Evolutionary conservation across 2,329 filamentous ascomycete species (phyloP), one percentile per base, ranked within the genome.

Genomic region (Juglanconis juglandina): DNA sequence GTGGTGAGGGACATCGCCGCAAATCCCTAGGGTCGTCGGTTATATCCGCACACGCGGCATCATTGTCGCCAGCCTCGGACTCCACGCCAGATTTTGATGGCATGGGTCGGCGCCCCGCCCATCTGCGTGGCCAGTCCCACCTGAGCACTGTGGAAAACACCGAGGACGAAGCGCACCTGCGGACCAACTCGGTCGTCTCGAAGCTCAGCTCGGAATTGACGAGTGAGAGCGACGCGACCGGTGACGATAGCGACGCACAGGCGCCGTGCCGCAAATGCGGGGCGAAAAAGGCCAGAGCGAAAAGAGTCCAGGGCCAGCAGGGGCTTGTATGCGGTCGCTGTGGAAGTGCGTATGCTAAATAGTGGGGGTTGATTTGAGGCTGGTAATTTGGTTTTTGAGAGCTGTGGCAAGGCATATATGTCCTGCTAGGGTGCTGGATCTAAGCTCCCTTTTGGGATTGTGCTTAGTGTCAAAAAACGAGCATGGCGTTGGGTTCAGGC

Each of bases 291-390:
- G 91, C 91, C 65, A 84, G 84, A 64, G 82, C 83, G 1, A 84
- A 81, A 65, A 84, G 81, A 62, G 74, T 79, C 4, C 79, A 76
- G 34, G 80, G 79, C 7, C 77, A 76, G 56, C 83, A 85, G 68
- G 79, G 77, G 62, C 72, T 90, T 64, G 78, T 87, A n/a, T 91
- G 88, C 70, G 80, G 80, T 41, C 79, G 77, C 50, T 91, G 80
- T 64, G 79, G 79, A 3, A 71, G 66, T 48, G 59, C 68, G 9
- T 58, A 65, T 67, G 37, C 56, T 35, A 17, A 64, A 67, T 13
- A 60, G 65, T 11, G 51, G 42, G 6, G 60, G 11, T 32, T 60
- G 42, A 57, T 39, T 35, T 37, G 39, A 41, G 32, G 30, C 7
- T 10, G n/a, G 53, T 14, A 13, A 17, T 17, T 17, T 17, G 11